phyloP scores from a whole-genome alignment of 1,284 basidiomycete species.

The Rhodotorula sp. region DNA sequence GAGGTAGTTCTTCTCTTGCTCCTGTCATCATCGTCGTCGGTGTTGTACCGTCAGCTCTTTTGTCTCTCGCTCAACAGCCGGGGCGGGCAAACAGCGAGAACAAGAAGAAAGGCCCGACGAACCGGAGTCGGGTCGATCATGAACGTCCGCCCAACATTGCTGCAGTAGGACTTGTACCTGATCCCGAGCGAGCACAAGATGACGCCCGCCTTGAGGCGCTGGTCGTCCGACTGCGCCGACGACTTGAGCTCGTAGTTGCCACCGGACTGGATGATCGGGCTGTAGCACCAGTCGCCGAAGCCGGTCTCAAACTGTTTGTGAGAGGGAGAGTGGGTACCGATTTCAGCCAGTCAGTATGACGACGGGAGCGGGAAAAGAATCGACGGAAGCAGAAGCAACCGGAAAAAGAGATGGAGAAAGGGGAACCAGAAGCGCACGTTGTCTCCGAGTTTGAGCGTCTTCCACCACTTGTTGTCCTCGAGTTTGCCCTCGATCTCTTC shows the following conservation, averaged over 20 bases:
- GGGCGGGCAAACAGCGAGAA: neutral
- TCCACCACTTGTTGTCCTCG: conserved; percentile 65
- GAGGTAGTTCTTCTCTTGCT: conserved; percentile 83
- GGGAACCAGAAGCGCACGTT: conserved; percentile 24
- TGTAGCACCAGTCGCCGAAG: conserved; percentile 87
- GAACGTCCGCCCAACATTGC: conserved; percentile 87
- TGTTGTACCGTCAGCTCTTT: neutral
- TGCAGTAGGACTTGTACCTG: conserved; percentile 89
- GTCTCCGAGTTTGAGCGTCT: conserved; percentile 59
- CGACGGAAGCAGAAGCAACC: conserved; percentile 2
- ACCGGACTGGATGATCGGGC: conserved; percentile 92
- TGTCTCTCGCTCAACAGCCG: neutral
- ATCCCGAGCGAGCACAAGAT: conserved; percentile 84
- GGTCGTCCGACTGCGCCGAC: conserved; percentile 77
- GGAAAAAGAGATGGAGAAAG: neutral
- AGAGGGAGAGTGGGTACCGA: neutral
- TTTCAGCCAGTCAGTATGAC: neutral
- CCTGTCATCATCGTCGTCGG: conserved; percentile 54
- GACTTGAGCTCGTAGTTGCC: conserved; percentile 85
- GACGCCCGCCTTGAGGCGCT: conserved; percentile 84
- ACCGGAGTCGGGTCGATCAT: conserved; percentile 90
- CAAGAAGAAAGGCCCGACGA: conserved; percentile 41
- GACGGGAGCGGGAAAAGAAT: no score
- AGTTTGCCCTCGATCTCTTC: conserved; percentile 80
- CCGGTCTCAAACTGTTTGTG: conserved; percentile 71